Conservation (phyloP, 1,139 yeast species). For the Scheffersomyces segobiensis region DNA sequence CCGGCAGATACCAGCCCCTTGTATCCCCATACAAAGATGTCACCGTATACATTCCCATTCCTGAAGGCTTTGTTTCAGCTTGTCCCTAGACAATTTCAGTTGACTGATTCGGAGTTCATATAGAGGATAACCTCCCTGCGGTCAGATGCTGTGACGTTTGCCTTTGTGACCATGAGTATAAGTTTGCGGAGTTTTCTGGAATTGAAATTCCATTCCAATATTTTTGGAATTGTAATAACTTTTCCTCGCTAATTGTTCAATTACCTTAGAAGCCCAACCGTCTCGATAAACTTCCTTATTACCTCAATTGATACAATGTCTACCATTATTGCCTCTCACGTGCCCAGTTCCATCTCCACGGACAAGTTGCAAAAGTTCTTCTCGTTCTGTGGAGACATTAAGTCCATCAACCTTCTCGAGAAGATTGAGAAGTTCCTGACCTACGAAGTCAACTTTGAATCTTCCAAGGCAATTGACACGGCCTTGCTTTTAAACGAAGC, state of each 20-base stretch:
- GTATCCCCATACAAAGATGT: no score
- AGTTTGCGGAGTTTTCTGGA: neutral
- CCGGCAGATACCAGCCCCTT: no score
- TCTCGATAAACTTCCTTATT: neutral
- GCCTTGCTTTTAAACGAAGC: constrained; percentile 75
- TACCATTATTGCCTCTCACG: constrained; percentile 57
- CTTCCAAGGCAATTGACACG: constrained; percentile 66
- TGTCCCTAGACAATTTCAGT: neutral
- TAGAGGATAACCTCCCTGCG: neutral
- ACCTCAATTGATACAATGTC: constrained; percentile 24
- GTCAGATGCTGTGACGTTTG: neutral
- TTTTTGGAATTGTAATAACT: neutral
- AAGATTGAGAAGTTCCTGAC: constrained; percentile 29
- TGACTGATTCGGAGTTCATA: neutral
- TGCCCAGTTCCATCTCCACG: constrained; percentile 55
- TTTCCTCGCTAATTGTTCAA: neutral
- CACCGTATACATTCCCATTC: no score
- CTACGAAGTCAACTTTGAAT: constrained; percentile 55
- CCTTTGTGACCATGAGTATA: no score
- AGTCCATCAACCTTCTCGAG: constrained; percentile 37
- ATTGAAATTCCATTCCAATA: neutral
- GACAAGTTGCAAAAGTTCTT: constrained; percentile 68
- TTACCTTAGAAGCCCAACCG: neutral
- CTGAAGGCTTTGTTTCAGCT: no score
- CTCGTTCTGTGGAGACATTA: constrained; percentile 74